These are phyloP conservation scores for Penicillium argentinense DNA, from an alignment of 495 filamentous ascomycete genomes.

Conservation along the genomic window DNA sequence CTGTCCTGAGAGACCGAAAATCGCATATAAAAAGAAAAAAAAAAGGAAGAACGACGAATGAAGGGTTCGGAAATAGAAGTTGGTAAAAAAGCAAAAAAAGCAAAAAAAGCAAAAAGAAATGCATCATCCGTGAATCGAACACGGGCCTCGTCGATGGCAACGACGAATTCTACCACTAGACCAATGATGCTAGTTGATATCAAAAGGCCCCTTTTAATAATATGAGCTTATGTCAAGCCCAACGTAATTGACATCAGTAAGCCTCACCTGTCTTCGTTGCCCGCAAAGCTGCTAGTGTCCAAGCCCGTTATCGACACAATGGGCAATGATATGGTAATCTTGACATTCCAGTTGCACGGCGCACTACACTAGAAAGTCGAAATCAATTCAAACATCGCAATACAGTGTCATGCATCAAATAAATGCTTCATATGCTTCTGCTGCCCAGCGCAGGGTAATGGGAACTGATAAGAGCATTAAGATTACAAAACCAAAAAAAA, in stretches of 20 bases:
- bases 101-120: constrained; percentile 20
- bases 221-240: no score
- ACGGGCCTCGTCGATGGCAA: constrained; percentile 60
- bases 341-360: no score
- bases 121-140: constrained; percentile 61
- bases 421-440: no score
- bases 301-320: no score
- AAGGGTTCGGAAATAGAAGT: background rate
- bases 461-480: no score
- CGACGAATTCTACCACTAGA: constrained; percentile 62
- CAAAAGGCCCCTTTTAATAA: background rate
- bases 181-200: constrained; percentile 48
- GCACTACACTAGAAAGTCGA: no score
- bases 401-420: no score
- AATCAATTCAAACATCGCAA: no score
- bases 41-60: background rate
- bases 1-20: no score
- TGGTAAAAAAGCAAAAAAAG: background rate
- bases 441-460: no score
- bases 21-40: background rate
- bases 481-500: constrained; percentile 11
- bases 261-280: no score
- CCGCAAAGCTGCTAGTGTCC: no score
- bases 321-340: background rate
- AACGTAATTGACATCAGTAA: background rate